These are phyloP conservation scores for Echria macrotheca DNA, from an alignment of 495 filamentous ascomycete species.

Conservation along the genomic window DNA sequence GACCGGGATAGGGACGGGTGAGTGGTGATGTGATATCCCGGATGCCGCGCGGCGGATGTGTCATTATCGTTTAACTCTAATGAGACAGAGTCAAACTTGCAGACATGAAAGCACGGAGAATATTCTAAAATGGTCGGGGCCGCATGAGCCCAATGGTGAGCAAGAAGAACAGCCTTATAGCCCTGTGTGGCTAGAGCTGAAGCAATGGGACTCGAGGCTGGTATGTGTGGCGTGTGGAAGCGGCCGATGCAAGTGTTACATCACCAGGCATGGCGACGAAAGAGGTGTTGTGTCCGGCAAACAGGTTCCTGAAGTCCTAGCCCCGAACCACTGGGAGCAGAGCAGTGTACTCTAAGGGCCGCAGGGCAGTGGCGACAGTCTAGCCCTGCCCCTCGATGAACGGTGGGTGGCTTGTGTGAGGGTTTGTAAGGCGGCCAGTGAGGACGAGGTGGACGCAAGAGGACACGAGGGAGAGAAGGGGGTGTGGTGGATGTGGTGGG, in stretches of 20 bases:
- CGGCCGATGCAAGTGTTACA: too few species aligned
- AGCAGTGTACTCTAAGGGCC: background rate
- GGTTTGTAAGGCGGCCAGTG: slow-evolving; percentile 11
- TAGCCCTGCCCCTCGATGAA: background rate
- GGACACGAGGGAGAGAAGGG: background rate
- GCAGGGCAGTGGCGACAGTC: background rate
- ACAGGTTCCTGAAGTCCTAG: too few species aligned
- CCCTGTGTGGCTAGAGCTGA: slow-evolving; percentile 29
- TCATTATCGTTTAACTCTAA: slow-evolving; percentile 13
- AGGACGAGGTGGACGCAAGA: background rate
- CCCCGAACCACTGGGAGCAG: slow-evolving; percentile 5
- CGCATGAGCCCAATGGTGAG: slow-evolving; percentile 2
- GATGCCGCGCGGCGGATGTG: slow-evolving; percentile 22
- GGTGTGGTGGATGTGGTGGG: background rate
- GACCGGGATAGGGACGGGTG: slow-evolving; percentile 10
- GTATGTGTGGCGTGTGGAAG: too few species aligned
- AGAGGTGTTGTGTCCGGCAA: too few species aligned
- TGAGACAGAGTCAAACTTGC: slow-evolving; percentile 17
- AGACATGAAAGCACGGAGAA: slow-evolving; percentile 13
- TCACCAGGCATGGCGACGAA: too few species aligned
- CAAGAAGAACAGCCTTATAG: slow-evolving; percentile 5
- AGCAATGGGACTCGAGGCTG: too few species aligned
- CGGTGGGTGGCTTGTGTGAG: slow-evolving; percentile 10
- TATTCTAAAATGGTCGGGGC: slow-evolving; percentile 12
- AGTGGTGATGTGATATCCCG: slow-evolving; percentile 10